A percentile compares a stretch with the other conserved stretches of the same genome.
These are phyloP conservation scores for Diaporthe vaccinii DNA, from an alignment of 2,329 filamentous ascomycete species.

Conservation along the genomic window DNA sequence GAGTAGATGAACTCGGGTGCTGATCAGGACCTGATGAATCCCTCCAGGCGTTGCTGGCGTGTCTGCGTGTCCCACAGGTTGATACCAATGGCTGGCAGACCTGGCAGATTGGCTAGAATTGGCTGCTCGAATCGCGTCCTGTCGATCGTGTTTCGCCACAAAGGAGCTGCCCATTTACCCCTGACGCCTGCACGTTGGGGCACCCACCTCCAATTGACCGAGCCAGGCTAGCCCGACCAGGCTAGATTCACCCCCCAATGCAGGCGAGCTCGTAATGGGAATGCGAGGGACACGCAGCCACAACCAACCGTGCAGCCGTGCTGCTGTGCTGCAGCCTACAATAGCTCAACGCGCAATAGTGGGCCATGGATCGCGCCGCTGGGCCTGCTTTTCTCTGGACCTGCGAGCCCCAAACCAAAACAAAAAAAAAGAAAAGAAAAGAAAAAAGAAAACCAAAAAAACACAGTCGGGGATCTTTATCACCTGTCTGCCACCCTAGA, in stretches of 20 bases:
- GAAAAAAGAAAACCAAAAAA: neutral
- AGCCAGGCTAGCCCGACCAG: neutral
- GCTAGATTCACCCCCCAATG: neutral
- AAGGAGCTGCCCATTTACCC: slow-evolving; percentile 23
- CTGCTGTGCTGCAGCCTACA: neutral
- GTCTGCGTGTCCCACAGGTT: neutral
- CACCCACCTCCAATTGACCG: slow-evolving; percentile 1
- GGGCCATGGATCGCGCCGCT: slow-evolving; percentile 3
- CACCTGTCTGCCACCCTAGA: neutral
- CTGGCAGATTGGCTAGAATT: slow-evolving; percentile 10
- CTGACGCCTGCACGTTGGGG: slow-evolving; percentile 7
- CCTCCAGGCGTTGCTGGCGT: neutral
- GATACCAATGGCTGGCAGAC: slow-evolving; percentile 7
- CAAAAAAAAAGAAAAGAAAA: no score
- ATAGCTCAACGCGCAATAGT: slow-evolving; percentile 11
- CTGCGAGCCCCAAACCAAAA: neutral
- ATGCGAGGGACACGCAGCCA: slow-evolving; percentile 16
- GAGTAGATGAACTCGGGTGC: neutral
- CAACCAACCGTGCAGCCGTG: neutral
- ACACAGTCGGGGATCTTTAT: neutral
- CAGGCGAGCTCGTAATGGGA: slow-evolving; percentile 21
- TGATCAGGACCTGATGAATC: neutral
- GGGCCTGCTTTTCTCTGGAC: neutral
- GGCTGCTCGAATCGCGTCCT: slow-evolving; percentile 30
- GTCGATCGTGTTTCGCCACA: slow-evolving; percentile 34